phyloP scores from a whole-genome alignment of 371 early-diverging fungal species.

The Smittium mucronatum region DNA sequence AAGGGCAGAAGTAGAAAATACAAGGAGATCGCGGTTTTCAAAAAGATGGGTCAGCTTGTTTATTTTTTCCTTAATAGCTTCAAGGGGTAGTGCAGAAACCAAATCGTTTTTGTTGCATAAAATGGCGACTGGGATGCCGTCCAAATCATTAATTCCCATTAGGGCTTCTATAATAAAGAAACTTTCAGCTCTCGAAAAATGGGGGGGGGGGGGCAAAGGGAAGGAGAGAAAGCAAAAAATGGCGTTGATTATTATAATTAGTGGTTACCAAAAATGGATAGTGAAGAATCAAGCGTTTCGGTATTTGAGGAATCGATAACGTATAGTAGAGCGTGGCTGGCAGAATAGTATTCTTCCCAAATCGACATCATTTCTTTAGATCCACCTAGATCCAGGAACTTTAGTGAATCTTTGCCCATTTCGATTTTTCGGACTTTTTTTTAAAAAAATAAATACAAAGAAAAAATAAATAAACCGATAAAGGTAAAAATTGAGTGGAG shows the following conservation, averaged over 20 bases:
- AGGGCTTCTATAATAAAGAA: conserved; percentile 41
- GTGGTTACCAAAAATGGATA: conserved; percentile 57
- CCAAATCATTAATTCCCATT: conserved; percentile 56
- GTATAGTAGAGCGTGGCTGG: conserved; percentile 86
- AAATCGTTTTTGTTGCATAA: conserved; percentile 89
- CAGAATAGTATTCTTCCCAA: conserved; percentile 89
- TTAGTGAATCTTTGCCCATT: conserved; percentile 46
- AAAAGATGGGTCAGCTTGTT: conserved; percentile 73
- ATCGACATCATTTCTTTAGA: conserved; percentile 73
- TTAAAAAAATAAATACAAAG: neutral
- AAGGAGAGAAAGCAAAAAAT: neutral
- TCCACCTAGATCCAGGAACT: conserved; percentile 93
- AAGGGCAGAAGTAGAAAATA: conserved; percentile 20
- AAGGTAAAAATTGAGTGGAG: too few relatives aligned
- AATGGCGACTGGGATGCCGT: conserved; percentile 84
- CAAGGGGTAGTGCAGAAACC: conserved; percentile 55
- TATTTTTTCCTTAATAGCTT: conserved; percentile 79
- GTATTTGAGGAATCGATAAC: conserved; percentile 78
- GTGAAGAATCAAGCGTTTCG: conserved; percentile 67
- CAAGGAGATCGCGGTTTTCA: conserved; percentile 47
- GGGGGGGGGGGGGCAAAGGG: too few relatives aligned
- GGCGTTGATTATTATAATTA: neutral
- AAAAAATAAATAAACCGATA: too few relatives aligned
- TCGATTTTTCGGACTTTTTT: conserved; percentile 62
- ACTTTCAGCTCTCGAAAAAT: neutral